Conservation (phyloP, 805 yeast species). For the Sugiyamaella qingdaonensis region DNA sequence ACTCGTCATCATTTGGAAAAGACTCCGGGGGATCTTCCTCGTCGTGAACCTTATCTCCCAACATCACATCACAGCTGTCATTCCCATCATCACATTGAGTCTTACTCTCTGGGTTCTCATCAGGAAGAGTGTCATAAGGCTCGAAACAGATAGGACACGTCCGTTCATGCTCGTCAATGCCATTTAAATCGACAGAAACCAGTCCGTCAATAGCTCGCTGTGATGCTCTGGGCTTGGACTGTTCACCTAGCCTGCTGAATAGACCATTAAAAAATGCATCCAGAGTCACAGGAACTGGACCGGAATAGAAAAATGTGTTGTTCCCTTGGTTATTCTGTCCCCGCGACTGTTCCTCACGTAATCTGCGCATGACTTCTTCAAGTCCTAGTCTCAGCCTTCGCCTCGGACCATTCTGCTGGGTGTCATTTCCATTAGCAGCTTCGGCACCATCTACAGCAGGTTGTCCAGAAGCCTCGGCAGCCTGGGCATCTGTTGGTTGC, state of each 20-base stretch:
- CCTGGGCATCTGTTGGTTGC: no score
- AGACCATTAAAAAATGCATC: not conserved
- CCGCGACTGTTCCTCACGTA: not conserved
- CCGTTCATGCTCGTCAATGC: conserved; percentile 33
- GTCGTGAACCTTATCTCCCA: not conserved
- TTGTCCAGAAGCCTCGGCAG: no score
- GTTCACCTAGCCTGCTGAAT: conserved; percentile 1
- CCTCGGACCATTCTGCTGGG: not conserved
- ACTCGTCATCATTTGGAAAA: conserved; percentile 7
- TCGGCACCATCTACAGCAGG: no score
- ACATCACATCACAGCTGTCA: not conserved
- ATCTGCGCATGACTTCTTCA: not conserved
- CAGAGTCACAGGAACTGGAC: not conserved
- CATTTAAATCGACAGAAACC: conserved; percentile 26
- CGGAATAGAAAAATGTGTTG: conserved; percentile 2
- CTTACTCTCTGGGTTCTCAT: conserved; percentile 5
- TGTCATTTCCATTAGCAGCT: no score
- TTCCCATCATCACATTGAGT: conserved; percentile 13
- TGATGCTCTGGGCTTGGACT: conserved; percentile 20
- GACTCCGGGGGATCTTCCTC: conserved; percentile 15
- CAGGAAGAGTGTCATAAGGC: conserved; percentile 18
- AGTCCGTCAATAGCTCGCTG: conserved; percentile 33
- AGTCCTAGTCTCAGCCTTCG: not conserved
- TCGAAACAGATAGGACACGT: conserved; percentile 45
- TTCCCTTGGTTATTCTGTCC: not conserved